Conservation (phyloP, 352 stramenopile genomes). For the Globisporangium orthogonon region DNA sequence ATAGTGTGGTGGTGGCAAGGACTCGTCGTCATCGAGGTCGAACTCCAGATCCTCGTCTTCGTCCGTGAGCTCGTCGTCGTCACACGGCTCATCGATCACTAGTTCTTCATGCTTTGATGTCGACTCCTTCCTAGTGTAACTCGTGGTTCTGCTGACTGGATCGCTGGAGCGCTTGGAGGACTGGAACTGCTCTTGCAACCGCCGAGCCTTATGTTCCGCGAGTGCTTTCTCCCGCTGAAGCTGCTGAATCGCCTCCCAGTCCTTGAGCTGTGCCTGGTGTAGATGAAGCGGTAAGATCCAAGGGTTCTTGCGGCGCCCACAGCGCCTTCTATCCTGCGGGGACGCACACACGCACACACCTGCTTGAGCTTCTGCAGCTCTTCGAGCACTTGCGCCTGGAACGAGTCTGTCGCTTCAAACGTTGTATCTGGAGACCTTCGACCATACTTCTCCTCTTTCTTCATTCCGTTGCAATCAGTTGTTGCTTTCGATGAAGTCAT, state of each 20-base stretch:
- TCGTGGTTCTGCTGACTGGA: background rate
- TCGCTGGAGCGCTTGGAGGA: background rate
- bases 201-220: slow-evolving; percentile 22
- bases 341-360: slow-evolving; percentile 22
- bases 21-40: slow-evolving; percentile 14
- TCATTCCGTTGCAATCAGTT: background rate
- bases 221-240: slow-evolving; percentile 30
- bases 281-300: background rate
- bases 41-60: slow-evolving; percentile 5
- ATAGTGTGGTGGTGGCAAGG: slow-evolving; percentile 13
- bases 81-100: slow-evolving; percentile 12
- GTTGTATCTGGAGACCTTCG: background rate
- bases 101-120: slow-evolving; percentile 1
- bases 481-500: background rate
- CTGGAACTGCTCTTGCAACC: slow-evolving; percentile 18
- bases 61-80: slow-evolving; percentile 1
- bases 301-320: no score
- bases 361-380: slow-evolving; percentile 51
- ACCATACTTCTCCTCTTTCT: background rate
- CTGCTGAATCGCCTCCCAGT: slow-evolving; percentile 27
- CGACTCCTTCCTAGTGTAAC: background rate
- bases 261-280: slow-evolving; percentile 27
- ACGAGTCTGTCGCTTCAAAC: slow-evolving; percentile 12
- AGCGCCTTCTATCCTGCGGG: background rate
- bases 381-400: slow-evolving; percentile 36